Evolutionary conservation across 495 filamentous ascomycete genomes (phyloP), one percentile per base, ranked within the genome.

Genomic region (Penicillium herquei): DNA sequence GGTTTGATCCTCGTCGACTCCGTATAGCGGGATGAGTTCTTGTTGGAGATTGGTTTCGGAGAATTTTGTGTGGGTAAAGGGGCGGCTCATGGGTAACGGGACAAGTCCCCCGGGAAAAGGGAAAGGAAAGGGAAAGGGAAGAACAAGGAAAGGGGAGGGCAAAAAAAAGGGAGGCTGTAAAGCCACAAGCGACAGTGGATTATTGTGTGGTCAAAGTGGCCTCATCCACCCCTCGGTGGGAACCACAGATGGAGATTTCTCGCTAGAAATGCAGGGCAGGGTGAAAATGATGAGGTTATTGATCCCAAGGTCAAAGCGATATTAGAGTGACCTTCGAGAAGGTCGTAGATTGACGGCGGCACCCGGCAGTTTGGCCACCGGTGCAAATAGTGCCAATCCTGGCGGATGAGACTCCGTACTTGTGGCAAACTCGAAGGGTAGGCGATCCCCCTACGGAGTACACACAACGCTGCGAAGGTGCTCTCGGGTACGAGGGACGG

Each of bases 251-350:
- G 13, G 37, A n/a, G 37, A 6, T 32, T 9, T 47, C 44, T 7
- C 12, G 14, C 30, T 26, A 47, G 7, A 13, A 26, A 26, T 26
- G 21, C 21, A 26, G 21, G 21, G 21, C 21, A 26, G 4, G 21
- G 1, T 26, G 21, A 26, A 13, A 30, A 26, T 18, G 9, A 26
- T 37, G 55, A 53, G 39, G 33, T 57, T 54, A 44, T 43, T 43
- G 39, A 68, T 51, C 51, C 56, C 56, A 49, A 30, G 42, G 42
- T 26, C 49, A 55, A 43, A 40, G 34, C 11, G 49, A 40, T 35
- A 37, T 44, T 39, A 41, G n/a, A 13, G 40, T 50, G 37, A 39
- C 61, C 58, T 63, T 68, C 63, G 61, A 42, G 65, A 67, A 67
- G 59, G 44, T 16, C 57, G 8, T 55, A 56, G 53, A 61, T 52